Evolutionary conservation across 1,139 yeast species (phyloP), one percentile per base, ranked within the genome.

Genomic region (Meyerozyma guilliermondii): DNA sequence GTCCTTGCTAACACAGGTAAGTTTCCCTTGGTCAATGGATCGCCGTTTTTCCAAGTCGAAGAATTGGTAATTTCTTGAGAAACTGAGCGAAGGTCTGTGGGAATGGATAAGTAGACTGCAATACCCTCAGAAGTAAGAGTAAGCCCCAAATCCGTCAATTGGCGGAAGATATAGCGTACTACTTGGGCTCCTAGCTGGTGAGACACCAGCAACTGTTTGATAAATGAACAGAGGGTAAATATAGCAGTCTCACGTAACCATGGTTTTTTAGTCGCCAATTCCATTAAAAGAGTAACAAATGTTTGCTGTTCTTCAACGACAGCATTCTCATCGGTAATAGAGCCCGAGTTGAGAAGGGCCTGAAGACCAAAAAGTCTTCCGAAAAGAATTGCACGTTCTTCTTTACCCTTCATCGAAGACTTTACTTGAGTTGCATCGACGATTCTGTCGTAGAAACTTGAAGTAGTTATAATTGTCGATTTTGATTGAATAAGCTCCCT

Each of bases 181-280:
- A 71, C 65, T 4, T 54, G 50, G 5, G 52, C 57, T 34, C 59
- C 58, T 26, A 8, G 51, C 41, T 30, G 47, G 46, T 20, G 58
- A 49, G 2, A 47, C 46, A 0, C 58, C 51, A n/a, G 56, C 23
- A 52, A 34, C 23, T 41, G 45, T 18, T 46, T 44, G 8, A 71
- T 52, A 40, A 84, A 71, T 43, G 78, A 81, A 50, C 78, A 79
- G 40, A 91, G 67, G 1, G 95, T 83, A 56, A 74, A 86, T 50
- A 87, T 71, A 36, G 89, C 75, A 5, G 95, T 80, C 62, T 91
- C 97, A 46, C 95, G 70, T 38, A 91, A 75, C 98, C 98, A 91
- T 3, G 88, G 76, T 60, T 91, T 91, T 27, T 66, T 53, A 23
- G 69, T 60, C 0, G 95, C 77, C 45, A 91, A 67, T 20, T 75